Base-by-base conservation (phyloP, 768 basidiomycete species). In the Termitomyces sp. region DNA sequence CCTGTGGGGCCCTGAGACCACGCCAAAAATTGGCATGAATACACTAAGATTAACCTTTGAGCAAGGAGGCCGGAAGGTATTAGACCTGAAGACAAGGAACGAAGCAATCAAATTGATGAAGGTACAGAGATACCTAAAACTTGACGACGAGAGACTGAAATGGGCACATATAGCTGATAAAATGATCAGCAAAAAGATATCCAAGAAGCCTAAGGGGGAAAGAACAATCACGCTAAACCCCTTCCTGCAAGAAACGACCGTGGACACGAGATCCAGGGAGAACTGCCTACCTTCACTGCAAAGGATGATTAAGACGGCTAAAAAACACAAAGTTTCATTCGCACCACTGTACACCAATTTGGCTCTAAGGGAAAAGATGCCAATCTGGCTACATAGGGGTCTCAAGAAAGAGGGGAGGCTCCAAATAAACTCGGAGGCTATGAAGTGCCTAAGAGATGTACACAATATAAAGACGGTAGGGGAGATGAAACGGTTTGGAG, bases 71-170 rank as follows among this genome's bases (percentile, higher is more conserved):
- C 33, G n/a, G 4, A 55, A 55, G 8, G 32, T 55, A 0, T 32
- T 75, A 0, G 66, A 74, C 48, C 49, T 75, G 0, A 14, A 57
- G 33, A 55, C 64, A 0, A 28, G 74, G 3, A 73, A 72, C 32
- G 61, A 72, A 20, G 71, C 72, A 0, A 71, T 72, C 9, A 44
- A 63, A 8, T 3, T 71, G 0, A 71, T 64, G 50, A 70, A 64
- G 41, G 33, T 72, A 0, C 68, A 70, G 36, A 16, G 57, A 20
- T 74, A 70, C 61, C 64, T 72, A 0, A 46, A 60, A 2, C 33
- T 51, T 0, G 33, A 38, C 4, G 2, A 12, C 2, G 12, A 51
- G 4, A 1, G 20, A 1, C 50, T 20, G 0, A n/a, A 12, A 12
- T 51, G 20, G 35, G 50, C 51, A 1, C 0, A 1, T 0, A 10